Conservation (phyloP, 2,329 filamentous ascomycete species). For the Phyllosticta citriasiana region DNA sequence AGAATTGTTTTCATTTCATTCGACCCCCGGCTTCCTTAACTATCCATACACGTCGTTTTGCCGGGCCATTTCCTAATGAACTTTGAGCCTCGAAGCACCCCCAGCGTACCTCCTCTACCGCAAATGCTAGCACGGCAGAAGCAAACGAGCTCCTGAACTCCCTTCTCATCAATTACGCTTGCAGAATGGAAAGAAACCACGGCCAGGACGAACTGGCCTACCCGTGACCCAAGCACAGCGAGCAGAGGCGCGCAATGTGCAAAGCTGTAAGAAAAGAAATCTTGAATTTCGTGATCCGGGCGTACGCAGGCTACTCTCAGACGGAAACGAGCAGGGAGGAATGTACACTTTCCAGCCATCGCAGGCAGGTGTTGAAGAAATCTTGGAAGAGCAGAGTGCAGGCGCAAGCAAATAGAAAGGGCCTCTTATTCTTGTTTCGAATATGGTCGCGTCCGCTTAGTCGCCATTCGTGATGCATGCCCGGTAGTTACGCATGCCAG, state of each 20-base stretch:
- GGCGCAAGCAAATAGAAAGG: background rate
- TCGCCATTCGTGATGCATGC: background rate
- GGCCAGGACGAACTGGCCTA: background rate
- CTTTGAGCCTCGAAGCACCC: background rate
- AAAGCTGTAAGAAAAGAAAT: background rate
- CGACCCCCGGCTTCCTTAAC: background rate
- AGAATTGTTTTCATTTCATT: background rate
- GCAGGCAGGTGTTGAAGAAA: background rate
- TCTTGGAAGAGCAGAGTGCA: background rate
- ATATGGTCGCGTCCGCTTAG: background rate
- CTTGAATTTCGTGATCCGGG: background rate
- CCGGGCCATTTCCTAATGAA: background rate
- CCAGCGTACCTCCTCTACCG: background rate
- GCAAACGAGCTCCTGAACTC: background rate
- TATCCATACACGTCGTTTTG: background rate
- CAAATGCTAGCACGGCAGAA: background rate
- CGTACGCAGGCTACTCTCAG: background rate
- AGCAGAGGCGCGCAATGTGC: background rate
- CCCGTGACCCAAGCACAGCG: background rate
- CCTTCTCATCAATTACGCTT: constrained; percentile 1
- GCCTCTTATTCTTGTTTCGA: background rate
- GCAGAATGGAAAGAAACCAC: background rate
- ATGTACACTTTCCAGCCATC: background rate
- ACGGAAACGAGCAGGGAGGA: background rate
- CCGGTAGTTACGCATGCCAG: background rate